Percentiles rank a stretch among this genome's conserved stretches.
Evolutionary conservation across 2,329 filamentous ascomycete species (phyloP).

Genomic region (Teratosphaeria gauchensis): DNA sequence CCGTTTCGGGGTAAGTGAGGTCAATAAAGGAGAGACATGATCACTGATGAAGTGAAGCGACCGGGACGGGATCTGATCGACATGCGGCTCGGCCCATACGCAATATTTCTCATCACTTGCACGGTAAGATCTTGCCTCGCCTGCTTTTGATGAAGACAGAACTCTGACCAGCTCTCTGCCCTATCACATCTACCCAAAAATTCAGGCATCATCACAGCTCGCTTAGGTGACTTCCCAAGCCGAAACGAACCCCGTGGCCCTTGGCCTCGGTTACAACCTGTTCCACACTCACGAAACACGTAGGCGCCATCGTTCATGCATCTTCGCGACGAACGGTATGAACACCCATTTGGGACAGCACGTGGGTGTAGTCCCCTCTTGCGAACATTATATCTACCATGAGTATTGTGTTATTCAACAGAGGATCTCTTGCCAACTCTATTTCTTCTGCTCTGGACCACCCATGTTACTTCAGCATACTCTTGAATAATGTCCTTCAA

Average conservation of each 20-base stretch:
- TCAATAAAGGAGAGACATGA: too few species aligned
- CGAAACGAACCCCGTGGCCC: neutral
- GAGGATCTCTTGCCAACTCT: neutral
- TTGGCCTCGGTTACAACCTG: neutral
- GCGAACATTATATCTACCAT: neutral
- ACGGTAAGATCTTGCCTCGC: too few species aligned
- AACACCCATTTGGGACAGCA: neutral
- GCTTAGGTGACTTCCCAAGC: neutral
- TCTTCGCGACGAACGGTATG: neutral
- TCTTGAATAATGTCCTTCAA: neutral
- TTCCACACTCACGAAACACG: neutral
- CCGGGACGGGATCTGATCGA: too few species aligned
- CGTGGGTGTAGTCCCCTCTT: neutral
- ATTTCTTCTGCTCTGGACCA: neutral
- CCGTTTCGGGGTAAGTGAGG: too few species aligned
- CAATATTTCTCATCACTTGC: too few species aligned
- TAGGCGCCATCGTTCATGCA: neutral
- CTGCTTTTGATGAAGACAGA: too few species aligned
- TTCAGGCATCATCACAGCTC: neutral
- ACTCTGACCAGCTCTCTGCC: too few species aligned
- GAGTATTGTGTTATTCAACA: neutral
- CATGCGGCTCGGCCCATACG: too few species aligned
- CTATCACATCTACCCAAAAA: too few species aligned
- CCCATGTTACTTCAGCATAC: neutral
- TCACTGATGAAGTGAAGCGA: too few species aligned